Evolutionary conservation across 2,329 filamentous ascomycete species (phyloP).

Genomic region (Colletotrichum noveboracense): DNA sequence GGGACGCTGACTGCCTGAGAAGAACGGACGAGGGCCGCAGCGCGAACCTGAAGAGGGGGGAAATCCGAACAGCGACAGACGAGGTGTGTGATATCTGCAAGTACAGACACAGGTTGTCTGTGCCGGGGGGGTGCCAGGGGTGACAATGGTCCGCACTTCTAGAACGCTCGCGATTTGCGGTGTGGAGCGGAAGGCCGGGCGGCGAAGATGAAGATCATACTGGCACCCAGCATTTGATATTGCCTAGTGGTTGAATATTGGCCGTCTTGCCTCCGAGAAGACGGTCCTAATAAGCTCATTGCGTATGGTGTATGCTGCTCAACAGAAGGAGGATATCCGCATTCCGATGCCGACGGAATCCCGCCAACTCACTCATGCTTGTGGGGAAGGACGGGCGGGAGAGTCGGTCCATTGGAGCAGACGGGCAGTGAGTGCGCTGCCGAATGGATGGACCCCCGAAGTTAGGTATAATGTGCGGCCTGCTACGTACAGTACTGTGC

Average conservation of each 20-base stretch:
- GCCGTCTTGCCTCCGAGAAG: background rate
- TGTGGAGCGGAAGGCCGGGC: background rate
- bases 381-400: background rate
- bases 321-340: background rate
- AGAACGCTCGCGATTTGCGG: slow-evolving; percentile 8
- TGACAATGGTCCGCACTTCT: slow-evolving; percentile 5
- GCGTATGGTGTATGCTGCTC: background rate
- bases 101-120: background rate
- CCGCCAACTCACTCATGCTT: background rate
- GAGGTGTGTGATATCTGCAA: background rate
- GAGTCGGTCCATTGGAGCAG: background rate
- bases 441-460: background rate
- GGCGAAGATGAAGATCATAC: background rate
- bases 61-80: background rate
- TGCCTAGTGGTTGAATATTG: background rate
- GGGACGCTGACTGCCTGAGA: background rate
- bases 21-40: background rate
- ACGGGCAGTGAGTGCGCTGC: background rate
- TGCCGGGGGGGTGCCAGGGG: background rate
- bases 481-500: background rate
- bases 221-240: background rate
- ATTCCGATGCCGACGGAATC: slow-evolving; percentile 3
- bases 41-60: background rate
- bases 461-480: background rate
- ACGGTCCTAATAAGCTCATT: background rate